Base-by-base conservation (phyloP, 139 green algal species). In the Pseudopediastrum boryanum region DNA sequence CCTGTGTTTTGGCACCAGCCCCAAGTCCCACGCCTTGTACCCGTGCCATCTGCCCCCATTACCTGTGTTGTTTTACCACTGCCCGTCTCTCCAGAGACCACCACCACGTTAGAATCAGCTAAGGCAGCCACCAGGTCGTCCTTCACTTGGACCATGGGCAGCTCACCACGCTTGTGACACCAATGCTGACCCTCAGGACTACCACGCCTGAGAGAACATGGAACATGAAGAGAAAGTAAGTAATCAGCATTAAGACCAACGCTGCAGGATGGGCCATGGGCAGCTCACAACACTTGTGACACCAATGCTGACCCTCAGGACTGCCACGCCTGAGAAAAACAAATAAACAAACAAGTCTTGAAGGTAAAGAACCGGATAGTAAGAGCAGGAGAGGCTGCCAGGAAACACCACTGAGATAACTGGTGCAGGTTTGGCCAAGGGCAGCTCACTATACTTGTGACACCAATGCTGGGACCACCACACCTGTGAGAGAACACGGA, bases 11-110 rank as follows among this genome's bases (percentile, higher is more conserved):
- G n/a, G n/a, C n/a, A n/a, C n/a, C n/a, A n/a, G n/a, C n/a, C n/a
- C n/a, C n/a, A n/a, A n/a, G n/a, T n/a, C n/a, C n/a, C n/a, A n/a
- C n/a, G n/a, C n/a, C n/a, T n/a, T n/a, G n/a, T n/a, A n/a, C n/a
- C n/a, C n/a, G n/a, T n/a, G n/a, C n/a, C n/a, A n/a, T n/a, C 8
- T 33, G 35, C 25, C 27, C 13, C 21, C 6, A 70, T 2, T 50
- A 89, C 85, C 93, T 97, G 90, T 0, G 94, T 98, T 23, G 94
- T 98, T 75, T 98, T 98, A 59, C 94, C 94, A 52, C 88, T 94
- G 48, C 94, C 94, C 0, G 94, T 98, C 54, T 97, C 93, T 21
- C 93, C 92, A 68, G 74, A 77, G 38, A 97, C 87, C 0, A 96
- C 85, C 4, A 86, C 71, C 6, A 93, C 86, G 63, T 96, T 87